Percentiles rank a stretch among this genome's conserved stretches.
These are phyloP conservation scores for Erodium maritimum DNA, from an alignment of 345 rosid species.

Conservation along the genomic window DNA sequence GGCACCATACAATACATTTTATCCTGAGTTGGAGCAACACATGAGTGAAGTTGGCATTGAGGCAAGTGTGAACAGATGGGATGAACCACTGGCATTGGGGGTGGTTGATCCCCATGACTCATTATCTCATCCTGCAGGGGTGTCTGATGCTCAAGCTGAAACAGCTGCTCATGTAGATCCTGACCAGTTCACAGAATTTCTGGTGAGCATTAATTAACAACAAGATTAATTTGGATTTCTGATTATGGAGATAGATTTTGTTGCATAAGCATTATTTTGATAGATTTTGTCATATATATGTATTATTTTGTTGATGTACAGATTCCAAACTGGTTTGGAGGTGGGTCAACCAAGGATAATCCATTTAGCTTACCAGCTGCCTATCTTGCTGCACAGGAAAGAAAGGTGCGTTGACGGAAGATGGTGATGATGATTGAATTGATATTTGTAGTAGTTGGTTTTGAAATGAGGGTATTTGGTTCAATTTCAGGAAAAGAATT, in stretches of 20 bases:
- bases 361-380: constrained; percentile 76
- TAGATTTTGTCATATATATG: not conserved
- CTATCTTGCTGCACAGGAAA: constrained; percentile 65
- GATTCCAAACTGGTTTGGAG: constrained; percentile 91
- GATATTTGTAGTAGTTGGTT: constrained; percentile 6
- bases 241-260: not conserved
- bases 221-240: not conserved
- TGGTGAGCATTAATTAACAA: constrained; percentile 36
- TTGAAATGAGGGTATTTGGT: constrained; percentile 2
- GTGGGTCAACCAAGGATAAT: constrained; percentile 73
- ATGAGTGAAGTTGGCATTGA: constrained; percentile 77
- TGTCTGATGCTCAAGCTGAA: constrained; percentile 86
- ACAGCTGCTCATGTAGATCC: constrained; percentile 72
- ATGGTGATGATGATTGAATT: constrained; percentile 1
- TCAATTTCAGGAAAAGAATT: constrained; percentile 50
- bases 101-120: constrained; percentile 93
- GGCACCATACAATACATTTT: constrained; percentile 91
- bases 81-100: constrained; percentile 79
- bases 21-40: constrained; percentile 83
- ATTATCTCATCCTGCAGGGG: constrained; percentile 93
- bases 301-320: constrained; percentile 18
- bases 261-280: no score
- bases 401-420: constrained; percentile 42
- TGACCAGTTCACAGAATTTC: constrained; percentile 82
- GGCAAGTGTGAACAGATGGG: constrained; percentile 76